A percentile compares a stretch with the other conserved stretches of the same genome.
phyloP scores from a whole-genome alignment of 345 rosid genomes.

The Eucalyptus virginea region DNA sequence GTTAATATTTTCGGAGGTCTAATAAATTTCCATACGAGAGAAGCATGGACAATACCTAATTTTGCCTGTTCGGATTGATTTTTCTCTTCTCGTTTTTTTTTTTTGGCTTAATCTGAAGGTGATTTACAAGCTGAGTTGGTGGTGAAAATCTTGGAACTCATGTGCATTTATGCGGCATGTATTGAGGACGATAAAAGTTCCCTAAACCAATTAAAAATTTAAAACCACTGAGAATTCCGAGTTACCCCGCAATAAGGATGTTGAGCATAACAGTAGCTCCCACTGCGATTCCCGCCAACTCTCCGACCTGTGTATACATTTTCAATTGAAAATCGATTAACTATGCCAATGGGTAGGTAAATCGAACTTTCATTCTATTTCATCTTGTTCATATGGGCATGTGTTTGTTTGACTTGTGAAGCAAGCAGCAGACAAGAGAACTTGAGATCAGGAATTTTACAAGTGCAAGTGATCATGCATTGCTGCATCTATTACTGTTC shows the following conservation, averaged over 20 bases:
- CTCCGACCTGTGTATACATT: slow-evolving; percentile 47
- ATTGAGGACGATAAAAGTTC: neutral
- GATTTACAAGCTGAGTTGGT: neutral
- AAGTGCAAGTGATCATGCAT: neutral
- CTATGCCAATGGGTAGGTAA: neutral
- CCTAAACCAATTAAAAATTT: neutral
- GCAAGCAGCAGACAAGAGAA: neutral
- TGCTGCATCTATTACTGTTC: neutral
- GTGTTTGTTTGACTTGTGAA: neutral
- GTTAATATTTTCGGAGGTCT: neutral
- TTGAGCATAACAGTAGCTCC: slow-evolving; percentile 96
- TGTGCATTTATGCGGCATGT: neutral
- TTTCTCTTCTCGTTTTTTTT: neutral
- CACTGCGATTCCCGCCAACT: slow-evolving; percentile 83
- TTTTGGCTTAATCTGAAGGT: neutral
- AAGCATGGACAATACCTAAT: neutral
- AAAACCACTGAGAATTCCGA: neutral
- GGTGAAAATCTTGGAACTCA: neutral
- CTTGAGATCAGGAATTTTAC: neutral
- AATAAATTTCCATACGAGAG: neutral
- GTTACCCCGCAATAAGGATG: slow-evolving; percentile 79
- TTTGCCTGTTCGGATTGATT: neutral
- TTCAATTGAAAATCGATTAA: neutral
- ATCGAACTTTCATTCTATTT: neutral
- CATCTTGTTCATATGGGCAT: neutral